Base-by-base conservation (phyloP, 495 filamentous ascomycete genomes). In the Annulohypoxylon stygium region DNA sequence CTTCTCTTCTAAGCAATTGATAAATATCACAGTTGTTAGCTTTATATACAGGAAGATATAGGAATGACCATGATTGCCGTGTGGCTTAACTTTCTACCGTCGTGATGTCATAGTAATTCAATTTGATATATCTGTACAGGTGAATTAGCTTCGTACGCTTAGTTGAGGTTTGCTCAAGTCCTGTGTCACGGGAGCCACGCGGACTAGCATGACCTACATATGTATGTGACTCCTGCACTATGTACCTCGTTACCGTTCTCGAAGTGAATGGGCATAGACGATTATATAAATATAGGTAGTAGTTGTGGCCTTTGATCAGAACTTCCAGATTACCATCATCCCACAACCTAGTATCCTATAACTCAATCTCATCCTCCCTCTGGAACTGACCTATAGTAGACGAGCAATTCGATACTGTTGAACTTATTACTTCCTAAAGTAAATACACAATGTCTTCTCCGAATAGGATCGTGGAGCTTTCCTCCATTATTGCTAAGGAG, bases 381-480 rank as follows among this genome's bases (percentile, higher is more conserved):
- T 20, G 4, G 8, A 18, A 47, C 7, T 14, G 3, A 18, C 7
- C 18, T 16, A 47, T 1, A 18, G 5, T 47, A 20, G 4, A 47
- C 16, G 4, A 47, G 6, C 1, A 7, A 47, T 47, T 20, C 8
- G 2, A 47, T 47, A 20, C n/a, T 20, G 43, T 20, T 14, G 11
- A n/a, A 6, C 2, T n/a, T 14, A n/a, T 47, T 47, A n/a, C 1
- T 47, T 16, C 11, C 37, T 20, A 7, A 18, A 20, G 37, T 18
- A 7, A 18, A 6, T 20, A n/a, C 18, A 6, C 8, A 12, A 69
- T 69, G 66, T 37, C 48, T 47, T 47, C 66, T 26, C 50, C 66
- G 0, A 73, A 77, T 47, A 53, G 45, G 45, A 73, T 73, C n/a
- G 30, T 70, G 0, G 62, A 73, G 53, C 70, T 70, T 3, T 70